These are phyloP conservation scores for Tubosaeta brunneosetosa DNA, from an alignment of 768 basidiomycete species.

Conservation along the genomic window DNA sequence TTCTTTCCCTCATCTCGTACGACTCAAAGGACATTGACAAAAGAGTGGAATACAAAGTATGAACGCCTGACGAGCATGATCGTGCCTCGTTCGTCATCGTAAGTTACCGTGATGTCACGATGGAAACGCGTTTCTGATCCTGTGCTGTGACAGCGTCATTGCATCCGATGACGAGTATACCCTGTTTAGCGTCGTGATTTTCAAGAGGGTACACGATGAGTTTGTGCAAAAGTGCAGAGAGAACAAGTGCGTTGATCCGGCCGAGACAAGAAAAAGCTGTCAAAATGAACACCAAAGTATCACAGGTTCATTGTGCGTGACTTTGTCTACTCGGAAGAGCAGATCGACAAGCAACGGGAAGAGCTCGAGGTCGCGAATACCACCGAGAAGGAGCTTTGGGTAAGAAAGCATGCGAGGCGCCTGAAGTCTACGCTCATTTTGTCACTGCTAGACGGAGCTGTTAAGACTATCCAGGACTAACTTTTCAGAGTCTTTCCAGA, in stretches of 20 bases:
- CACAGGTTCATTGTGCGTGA: constrained; percentile 90
- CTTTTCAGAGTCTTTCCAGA: constrained; percentile 94
- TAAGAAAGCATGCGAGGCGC: constrained; percentile 33
- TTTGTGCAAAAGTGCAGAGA: constrained; percentile 93
- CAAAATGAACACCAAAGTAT: constrained; percentile 7
- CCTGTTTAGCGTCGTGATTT: constrained; percentile 81
- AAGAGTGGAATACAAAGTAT: constrained; percentile 88
- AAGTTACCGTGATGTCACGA: constrained; percentile 27
- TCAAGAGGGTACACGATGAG: constrained; percentile 87
- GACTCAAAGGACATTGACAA: constrained; percentile 58
- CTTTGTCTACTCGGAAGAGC: constrained; percentile 83
- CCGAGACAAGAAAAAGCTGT: background rate
- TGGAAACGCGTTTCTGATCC: constrained; percentile 20
- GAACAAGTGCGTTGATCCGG: constrained; percentile 63
- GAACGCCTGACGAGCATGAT: constrained; percentile 87
- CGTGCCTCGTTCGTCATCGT: constrained; percentile 89
- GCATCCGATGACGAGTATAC: constrained; percentile 86
- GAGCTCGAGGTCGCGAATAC: constrained; percentile 75
- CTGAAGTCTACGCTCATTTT: background rate
- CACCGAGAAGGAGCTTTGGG: constrained; percentile 97
- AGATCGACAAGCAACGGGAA: constrained; percentile 71
- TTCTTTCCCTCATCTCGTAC: constrained; percentile 8
- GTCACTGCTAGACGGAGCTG: constrained; percentile 69
- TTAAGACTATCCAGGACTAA: constrained; percentile 87
- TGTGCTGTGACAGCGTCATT: constrained; percentile 48